Base-by-base conservation (phyloP, 345 rosid genomes). In the Sonneratia alba region DNA sequence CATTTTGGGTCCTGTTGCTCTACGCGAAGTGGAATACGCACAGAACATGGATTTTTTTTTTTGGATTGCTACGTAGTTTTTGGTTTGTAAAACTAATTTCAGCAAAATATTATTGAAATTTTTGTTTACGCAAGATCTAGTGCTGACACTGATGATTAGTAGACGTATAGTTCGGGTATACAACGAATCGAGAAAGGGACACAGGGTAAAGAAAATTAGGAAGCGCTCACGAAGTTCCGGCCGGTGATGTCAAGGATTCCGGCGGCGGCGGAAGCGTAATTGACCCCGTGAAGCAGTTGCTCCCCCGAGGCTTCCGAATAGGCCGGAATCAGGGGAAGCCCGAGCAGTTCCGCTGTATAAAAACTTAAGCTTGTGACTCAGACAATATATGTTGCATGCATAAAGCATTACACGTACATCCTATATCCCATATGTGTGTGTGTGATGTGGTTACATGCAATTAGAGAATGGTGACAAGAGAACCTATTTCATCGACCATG, bases 211-310 rank as follows among this genome's bases (percentile, higher is more conserved):
- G 62, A 45, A 37, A 38, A 27, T 27, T 27, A 36, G 15, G 27
- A 32, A 32, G 69, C 32, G 72, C 89, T 86, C 84, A 95, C 99
- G 37, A 95, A 95, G 78, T 92, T 95, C 81, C 93, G 78, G 76
- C 98, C 99, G 5, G 96, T 95, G 79, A 77, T 76, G 48, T 90
- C 97, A 24, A 95, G 98, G 57, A 95, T 92, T 38, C 99, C 99
- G 0, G 99, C 92, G 7, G 99, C 99, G 0, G 99, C 97, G 13
- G 99, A 95, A 64, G 99, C 99, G 53, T 91, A 95, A 84, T 95
- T 95, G 77, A 90, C 85, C 1, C 97, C 99, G 59, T 84, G 90
- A 71, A 92, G 89, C 49, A 95, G 77, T 80, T 90, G 85, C 51
- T 86, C 84, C 11, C 93, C 91, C 27, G 94, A 78, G 42, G 97